These are phyloP conservation scores for Cyclotella atomus DNA, from an alignment of 108 stramenopile species.

Conservation along the genomic window DNA sequence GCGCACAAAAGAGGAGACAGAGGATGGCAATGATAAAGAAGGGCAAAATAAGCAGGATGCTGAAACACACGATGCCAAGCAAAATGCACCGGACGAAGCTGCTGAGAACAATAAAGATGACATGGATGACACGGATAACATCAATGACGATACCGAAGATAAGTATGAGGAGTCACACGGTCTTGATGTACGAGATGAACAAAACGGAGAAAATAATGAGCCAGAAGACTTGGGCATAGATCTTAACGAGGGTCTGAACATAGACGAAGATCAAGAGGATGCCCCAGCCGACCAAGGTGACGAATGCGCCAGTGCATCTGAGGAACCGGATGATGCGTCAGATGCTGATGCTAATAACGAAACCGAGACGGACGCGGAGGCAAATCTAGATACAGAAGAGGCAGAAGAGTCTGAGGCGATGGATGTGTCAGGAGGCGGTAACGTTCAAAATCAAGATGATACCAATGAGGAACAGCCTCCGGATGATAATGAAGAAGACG, in stretches of 20 bases:
- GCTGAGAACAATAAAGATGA: conserved; percentile 42
- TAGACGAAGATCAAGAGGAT: conserved; percentile 57
- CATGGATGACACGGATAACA: conserved; percentile 47
- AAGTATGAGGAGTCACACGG: conserved; percentile 83
- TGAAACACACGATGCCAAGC: conserved; percentile 51
- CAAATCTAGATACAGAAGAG: conserved; percentile 34
- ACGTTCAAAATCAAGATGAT: conserved; percentile 13
- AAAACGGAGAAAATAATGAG: conserved; percentile 47
- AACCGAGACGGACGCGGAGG: conserved; percentile 21
- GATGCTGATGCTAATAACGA: conserved; percentile 23
- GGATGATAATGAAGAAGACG: conserved; percentile 51
- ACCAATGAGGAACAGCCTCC: conserved; percentile 9
- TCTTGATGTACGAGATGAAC: conserved; percentile 64
- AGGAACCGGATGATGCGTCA: conserved; percentile 41
- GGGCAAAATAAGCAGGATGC: conserved; percentile 43
- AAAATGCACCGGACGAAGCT: conserved; percentile 42
- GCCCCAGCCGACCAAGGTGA: conserved; percentile 49
- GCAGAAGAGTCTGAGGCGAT: conserved; percentile 12
- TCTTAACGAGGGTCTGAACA: conserved; percentile 53
- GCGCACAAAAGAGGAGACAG: conserved; percentile 84
- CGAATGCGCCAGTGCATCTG: conserved; percentile 32
- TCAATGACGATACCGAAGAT: conserved; percentile 82
- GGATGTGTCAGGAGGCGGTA: conserved; percentile 16
- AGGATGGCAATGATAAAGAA: conserved; percentile 67
- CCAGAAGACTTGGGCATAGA: conserved; percentile 62